Conservation (phyloP, 306 rosid species). For the Fagus crenata region DNA sequence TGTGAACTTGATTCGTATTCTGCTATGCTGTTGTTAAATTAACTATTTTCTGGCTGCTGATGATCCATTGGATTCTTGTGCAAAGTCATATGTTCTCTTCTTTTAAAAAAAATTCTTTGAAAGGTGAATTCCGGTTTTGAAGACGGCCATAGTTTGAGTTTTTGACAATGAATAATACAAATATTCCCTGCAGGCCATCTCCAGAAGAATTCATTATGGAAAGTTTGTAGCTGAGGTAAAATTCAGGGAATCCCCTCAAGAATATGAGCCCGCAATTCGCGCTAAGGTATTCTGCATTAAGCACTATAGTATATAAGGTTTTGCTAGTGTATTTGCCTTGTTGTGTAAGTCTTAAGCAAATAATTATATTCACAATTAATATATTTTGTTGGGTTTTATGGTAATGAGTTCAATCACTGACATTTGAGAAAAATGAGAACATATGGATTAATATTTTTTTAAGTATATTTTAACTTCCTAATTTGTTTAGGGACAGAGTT, state of each 20-base stretch:
- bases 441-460: no score
- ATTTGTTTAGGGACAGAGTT: not conserved
- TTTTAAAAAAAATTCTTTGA: not conserved
- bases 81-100: not conserved
- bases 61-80: not conserved
- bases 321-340: not conserved
- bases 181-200: constrained; percentile 62
- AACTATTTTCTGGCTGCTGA: no score
- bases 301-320: not conserved
- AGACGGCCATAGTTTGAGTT: not conserved
- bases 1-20: not conserved
- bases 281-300: constrained; percentile 50
- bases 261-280: constrained; percentile 74
- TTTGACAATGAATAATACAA: constrained; percentile 9
- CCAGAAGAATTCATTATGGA: constrained; percentile 89
- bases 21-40: not conserved
- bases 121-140: not conserved
- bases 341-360: not conserved
- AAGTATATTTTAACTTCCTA: not conserved
- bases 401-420: no score
- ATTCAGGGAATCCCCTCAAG: constrained; percentile 72
- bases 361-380: no score
- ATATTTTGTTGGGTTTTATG: no score
- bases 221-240: constrained; percentile 93
- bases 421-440: no score